Percentiles rank a stretch among this genome's conserved stretches.
Evolutionary conservation across 1,284 basidiomycete genomes (phyloP).

Genomic region (Cryptococcus floricola): DNA sequence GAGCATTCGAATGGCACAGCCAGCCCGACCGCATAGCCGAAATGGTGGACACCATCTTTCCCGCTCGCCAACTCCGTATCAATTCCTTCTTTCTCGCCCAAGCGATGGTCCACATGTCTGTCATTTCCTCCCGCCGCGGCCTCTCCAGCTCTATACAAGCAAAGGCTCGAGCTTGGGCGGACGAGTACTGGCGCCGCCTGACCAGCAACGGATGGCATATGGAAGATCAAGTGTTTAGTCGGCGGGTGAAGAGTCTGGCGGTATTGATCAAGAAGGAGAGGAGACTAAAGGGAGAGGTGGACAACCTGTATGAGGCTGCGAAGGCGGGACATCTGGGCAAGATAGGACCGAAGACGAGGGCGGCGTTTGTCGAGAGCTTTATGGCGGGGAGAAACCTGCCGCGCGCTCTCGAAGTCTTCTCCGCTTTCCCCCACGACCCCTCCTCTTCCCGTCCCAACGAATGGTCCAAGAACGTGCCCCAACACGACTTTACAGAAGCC

Average conservation of each 20-base stretch:
- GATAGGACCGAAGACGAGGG: constrained; percentile 8
- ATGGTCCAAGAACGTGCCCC: no score
- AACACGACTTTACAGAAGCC: constrained; percentile 1
- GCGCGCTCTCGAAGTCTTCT: constrained; percentile 6
- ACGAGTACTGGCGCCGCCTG: constrained; percentile 16
- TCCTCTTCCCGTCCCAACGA: background rate
- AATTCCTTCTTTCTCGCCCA: constrained; percentile 8
- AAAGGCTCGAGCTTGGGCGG: constrained; percentile 10
- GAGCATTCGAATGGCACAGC: constrained; percentile 6
- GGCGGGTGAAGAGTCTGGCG: constrained; percentile 8
- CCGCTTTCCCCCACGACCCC: background rate
- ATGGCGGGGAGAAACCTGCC: constrained; percentile 3
- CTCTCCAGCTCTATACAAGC: background rate
- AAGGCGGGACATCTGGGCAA: constrained; percentile 10
- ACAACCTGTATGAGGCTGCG: constrained; percentile 8
- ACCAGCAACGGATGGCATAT: constrained; percentile 6
- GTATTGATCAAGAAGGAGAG: constrained; percentile 6
- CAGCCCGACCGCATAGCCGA: constrained; percentile 11
- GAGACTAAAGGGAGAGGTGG: constrained; percentile 5
- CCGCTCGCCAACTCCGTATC: constrained; percentile 10
- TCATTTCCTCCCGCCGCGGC: constrained; percentile 2
- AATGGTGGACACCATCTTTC: constrained; percentile 15
- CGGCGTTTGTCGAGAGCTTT: constrained; percentile 15
- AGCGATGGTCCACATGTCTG: constrained; percentile 10
- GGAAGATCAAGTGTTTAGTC: constrained; percentile 7